Percentiles rank a stretch among this genome's conserved stretches.
Evolutionary conservation across 495 filamentous ascomycete species (phyloP).

Genomic region (Trichoderma orchidacearum): DNA sequence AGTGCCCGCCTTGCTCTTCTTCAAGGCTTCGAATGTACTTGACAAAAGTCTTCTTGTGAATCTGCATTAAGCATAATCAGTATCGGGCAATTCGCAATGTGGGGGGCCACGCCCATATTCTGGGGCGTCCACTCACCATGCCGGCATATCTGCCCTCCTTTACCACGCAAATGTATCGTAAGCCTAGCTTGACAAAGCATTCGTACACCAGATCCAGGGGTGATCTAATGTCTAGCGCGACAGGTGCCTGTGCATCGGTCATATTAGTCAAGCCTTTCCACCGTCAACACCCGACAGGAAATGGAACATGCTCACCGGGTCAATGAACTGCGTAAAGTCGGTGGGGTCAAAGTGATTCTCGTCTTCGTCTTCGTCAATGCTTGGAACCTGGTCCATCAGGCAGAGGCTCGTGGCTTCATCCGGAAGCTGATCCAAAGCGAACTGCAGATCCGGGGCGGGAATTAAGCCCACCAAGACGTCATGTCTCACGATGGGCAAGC

Average conservation of each 20-base stretch:
- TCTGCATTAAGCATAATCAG: conserved; percentile 25
- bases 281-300: not conserved
- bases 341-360: conserved; percentile 50
- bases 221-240: conserved; percentile 76
- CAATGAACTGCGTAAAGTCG: conserved; percentile 85
- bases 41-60: conserved; percentile 94
- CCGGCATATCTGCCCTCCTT: conserved; percentile 75
- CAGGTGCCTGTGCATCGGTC: conserved; percentile 46
- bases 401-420: conserved; percentile 62
- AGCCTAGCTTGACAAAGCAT: conserved; percentile 86
- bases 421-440: conserved; percentile 69
- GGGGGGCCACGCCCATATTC: no score
- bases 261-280: not conserved
- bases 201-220: conserved; percentile 96
- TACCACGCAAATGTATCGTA: conserved; percentile 86
- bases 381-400: conserved; percentile 58
- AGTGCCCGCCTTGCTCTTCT: conserved; percentile 28
- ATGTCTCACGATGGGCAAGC: conserved; percentile 72
- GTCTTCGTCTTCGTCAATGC: conserved; percentile 37
- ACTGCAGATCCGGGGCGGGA: conserved; percentile 88
- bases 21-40: conserved; percentile 81
- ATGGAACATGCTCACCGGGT: conserved; percentile 45
- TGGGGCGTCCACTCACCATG: conserved; percentile 61
- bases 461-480: conserved; percentile 80
- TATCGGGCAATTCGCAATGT: no score